A percentile compares a stretch with the other conserved stretches of the same genome.
Evolutionary conservation across 345 rosid genomes (phyloP).

Genomic region (Reutealis trisperma): DNA sequence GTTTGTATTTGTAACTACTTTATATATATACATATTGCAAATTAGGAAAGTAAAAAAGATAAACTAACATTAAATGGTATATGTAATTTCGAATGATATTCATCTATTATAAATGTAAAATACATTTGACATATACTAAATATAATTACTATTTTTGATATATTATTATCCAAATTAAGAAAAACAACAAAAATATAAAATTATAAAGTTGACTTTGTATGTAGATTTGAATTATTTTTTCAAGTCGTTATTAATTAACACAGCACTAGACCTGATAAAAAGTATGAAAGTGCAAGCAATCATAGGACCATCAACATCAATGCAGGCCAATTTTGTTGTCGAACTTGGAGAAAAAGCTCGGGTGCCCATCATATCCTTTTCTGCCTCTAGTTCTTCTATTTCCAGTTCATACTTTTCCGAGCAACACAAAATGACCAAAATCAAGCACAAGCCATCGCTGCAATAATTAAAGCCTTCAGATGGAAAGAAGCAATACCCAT

Average conservation of each 20-base stretch:
- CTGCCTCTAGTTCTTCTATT: slow-evolving; percentile 39
- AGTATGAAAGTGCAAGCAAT: slow-evolving; percentile 53
- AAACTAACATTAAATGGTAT: no score
- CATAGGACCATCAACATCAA: slow-evolving; percentile 51
- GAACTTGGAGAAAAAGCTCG: slow-evolving; percentile 33
- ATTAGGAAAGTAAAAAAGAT: no score
- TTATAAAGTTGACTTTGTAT: no score
- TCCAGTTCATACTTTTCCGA: slow-evolving; percentile 36
- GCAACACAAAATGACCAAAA: slow-evolving; percentile 37
- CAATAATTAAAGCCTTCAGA: slow-evolving; percentile 30
- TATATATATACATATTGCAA: no score
- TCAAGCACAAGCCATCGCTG: slow-evolving; percentile 46
- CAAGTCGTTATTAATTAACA: neutral
- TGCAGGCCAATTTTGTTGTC: slow-evolving; percentile 45
- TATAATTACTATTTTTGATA: no score
- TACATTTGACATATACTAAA: no score
- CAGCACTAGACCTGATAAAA: slow-evolving; percentile 44
- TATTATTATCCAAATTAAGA: no score
- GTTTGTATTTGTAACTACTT: no score
- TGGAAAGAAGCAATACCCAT: slow-evolving; percentile 49
- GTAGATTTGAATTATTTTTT: no score
- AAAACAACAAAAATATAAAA: no score
- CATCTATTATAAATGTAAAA: no score
- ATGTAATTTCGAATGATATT: no score
- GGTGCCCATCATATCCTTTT: slow-evolving; percentile 53